Base-by-base conservation (phyloP, 2,329 filamentous ascomycete species). In the Diaporthe aspalathi region DNA sequence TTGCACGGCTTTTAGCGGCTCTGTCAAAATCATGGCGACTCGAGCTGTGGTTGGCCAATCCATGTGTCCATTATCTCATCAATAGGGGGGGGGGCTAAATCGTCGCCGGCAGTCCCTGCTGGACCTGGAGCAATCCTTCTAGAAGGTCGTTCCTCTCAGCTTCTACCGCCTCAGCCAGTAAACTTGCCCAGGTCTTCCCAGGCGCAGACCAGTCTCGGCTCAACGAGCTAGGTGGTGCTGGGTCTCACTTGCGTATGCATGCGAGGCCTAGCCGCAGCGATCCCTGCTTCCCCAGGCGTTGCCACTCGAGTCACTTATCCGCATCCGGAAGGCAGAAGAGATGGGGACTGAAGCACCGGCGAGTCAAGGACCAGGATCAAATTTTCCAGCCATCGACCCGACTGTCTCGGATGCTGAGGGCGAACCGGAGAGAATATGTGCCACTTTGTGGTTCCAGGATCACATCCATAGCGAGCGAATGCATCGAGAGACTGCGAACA, bases 71-170 rank as follows among this genome's bases (percentile, higher is more conserved):
- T 63, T 9, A 35, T 63, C 60, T 49, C 60, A 12, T 49, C 43
- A n/a, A 35, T 20, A 49, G 12, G 43, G 27, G 38, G 60, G 27
- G 24, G 43, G 27, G 35, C 29, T 63, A 63, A 35, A 63, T 24
- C 43, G 29, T 32, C 43, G 43, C 24, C 57, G 27, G 57, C 40
- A 6, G 57, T 62, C 57, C 40, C 57, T 9, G 40, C 40, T 63
- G 40, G 24, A 24, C 60, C n/a, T 50, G 43, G 60, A 65, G 57
- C n/a, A 50, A 65, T 65, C 60, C 60, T 65, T 65, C 60, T 65
- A 65, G 60, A 65, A 65, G 43, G 43, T 45, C n/a, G 60, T 65
- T 65, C 60, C 45, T 65, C 60, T 65, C 60, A 63, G 60, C 60
- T 63, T 63, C 60, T 63, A 43, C 60, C 60, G 60, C 3, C 4